Evolutionary conservation across 2,329 filamentous ascomycete genomes (phyloP).

Genomic region (Scedosporium apiospermum): DNA sequence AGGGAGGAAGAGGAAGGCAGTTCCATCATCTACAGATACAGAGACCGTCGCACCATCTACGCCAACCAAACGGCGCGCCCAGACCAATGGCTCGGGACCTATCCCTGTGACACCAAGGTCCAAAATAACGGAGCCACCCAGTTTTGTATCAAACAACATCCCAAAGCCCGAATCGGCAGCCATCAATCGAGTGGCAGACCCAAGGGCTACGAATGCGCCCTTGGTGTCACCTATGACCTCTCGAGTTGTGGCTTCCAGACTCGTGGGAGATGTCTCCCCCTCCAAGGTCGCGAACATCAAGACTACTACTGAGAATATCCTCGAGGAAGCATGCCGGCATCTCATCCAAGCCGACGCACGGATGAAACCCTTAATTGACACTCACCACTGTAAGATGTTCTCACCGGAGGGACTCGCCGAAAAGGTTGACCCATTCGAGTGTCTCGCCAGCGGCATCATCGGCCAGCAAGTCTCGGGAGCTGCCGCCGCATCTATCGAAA

Average conservation of each 20-base stretch:
- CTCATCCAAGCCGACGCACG: constrained; percentile 64
- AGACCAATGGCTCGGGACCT: background rate
- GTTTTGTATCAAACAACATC: background rate
- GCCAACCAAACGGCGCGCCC: background rate
- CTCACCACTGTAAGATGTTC: constrained; percentile 70
- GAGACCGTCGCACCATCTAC: background rate
- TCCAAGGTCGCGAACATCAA: constrained; percentile 17
- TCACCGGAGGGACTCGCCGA: constrained; percentile 74
- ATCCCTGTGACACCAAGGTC: background rate
- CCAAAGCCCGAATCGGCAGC: background rate
- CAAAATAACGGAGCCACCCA: background rate
- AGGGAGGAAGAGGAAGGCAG: background rate
- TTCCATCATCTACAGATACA: background rate
- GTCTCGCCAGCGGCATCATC: constrained; percentile 78
- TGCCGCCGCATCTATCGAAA: constrained; percentile 81
- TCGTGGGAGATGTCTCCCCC: constrained; percentile 17
- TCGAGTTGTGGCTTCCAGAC: constrained; percentile 42
- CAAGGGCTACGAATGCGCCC: constrained; percentile 1
- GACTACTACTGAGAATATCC: constrained; percentile 59
- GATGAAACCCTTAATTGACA: constrained; percentile 62
- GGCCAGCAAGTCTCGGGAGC: constrained; percentile 94
- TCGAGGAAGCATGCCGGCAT: constrained; percentile 67
- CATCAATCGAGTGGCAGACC: constrained; percentile 1
- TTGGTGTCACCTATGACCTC: constrained; percentile 64
- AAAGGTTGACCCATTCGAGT: constrained; percentile 78